Conservation (phyloP, 164 flowering plant species). For the Liquidambar formosana region DNA sequence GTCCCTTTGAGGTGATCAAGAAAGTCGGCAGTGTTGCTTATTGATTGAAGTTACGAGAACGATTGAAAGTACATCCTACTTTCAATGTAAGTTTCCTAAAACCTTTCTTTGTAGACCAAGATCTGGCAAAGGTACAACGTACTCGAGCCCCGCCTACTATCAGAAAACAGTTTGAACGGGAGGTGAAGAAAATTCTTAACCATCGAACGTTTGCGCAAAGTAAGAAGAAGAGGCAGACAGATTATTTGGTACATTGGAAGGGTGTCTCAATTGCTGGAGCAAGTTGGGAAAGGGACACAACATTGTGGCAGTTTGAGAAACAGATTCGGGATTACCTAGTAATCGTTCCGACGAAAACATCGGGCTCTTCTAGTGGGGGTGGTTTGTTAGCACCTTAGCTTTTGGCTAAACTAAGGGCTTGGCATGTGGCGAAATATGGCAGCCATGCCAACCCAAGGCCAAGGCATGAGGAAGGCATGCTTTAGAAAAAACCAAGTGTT, state of each 20-base stretch:
- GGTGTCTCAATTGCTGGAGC: neutral
- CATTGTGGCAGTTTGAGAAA: conserved; percentile 6
- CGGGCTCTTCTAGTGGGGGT: neutral
- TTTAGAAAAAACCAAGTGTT: no score
- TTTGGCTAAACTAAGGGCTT: no score
- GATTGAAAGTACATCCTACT: conserved; percentile 14
- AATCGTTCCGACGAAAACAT: neutral
- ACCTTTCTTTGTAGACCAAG: conserved; percentile 1
- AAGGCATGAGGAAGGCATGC: no score
- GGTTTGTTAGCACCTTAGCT: neutral
- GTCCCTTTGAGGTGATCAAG: conserved; percentile 12
- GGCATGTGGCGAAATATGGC: no score
- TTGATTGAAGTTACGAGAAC: neutral
- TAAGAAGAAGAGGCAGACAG: conserved; percentile 5
- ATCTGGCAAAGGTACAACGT: neutral
- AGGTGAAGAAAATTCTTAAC: neutral
- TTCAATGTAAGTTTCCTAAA: conserved; percentile 23
- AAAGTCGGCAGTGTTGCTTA: conserved; percentile 12
- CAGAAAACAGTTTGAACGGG: neutral
- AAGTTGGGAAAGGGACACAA: neutral
- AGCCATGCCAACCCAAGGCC: no score
- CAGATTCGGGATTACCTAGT: neutral
- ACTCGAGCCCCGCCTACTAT: neutral
- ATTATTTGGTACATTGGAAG: neutral
- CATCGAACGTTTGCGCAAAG: neutral